Conservation (phyloP, 2,329 filamentous ascomycete genomes). For the Fusarium nisikadoi region DNA sequence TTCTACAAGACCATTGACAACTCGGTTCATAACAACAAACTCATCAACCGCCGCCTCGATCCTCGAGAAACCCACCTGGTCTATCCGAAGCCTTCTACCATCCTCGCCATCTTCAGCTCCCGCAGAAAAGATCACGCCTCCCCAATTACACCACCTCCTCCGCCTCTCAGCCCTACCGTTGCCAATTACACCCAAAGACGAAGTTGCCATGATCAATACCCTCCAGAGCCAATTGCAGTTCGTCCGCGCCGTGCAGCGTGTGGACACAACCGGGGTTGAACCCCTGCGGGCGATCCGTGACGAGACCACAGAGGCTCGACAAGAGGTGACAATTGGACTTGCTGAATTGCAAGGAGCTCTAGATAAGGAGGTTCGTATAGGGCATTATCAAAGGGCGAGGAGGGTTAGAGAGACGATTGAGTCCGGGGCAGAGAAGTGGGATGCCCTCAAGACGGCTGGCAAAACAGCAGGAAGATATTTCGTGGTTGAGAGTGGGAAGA, state of each 20-base stretch:
- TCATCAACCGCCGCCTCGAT: constrained; percentile 52
- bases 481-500: constrained; percentile 73
- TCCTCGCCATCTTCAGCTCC: constrained; percentile 43
- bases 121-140: constrained; percentile 64
- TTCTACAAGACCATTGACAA: not conserved
- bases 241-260: constrained; percentile 83
- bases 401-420: constrained; percentile 52
- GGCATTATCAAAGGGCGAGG: constrained; percentile 61
- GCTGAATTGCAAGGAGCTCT: constrained; percentile 67
- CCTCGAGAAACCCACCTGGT: constrained; percentile 82
- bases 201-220: constrained; percentile 76
- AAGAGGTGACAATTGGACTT: constrained; percentile 69
- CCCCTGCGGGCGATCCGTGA: constrained; percentile 85
- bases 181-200: constrained; percentile 70
- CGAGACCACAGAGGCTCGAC: constrained; percentile 73
- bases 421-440: constrained; percentile 70
- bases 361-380: constrained; percentile 68
- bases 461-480: constrained; percentile 79
- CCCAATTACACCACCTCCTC: constrained; percentile 84
- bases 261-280: constrained; percentile 77
- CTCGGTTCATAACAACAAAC: constrained; percentile 15
- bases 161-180: constrained; percentile 87
- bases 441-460: constrained; percentile 73
- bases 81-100: constrained; percentile 78
- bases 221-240: constrained; percentile 88